Evolutionary conservation across 2,329 filamentous ascomycete genomes (phyloP).

Genomic region (Rhinocladiella mackenziei): DNA sequence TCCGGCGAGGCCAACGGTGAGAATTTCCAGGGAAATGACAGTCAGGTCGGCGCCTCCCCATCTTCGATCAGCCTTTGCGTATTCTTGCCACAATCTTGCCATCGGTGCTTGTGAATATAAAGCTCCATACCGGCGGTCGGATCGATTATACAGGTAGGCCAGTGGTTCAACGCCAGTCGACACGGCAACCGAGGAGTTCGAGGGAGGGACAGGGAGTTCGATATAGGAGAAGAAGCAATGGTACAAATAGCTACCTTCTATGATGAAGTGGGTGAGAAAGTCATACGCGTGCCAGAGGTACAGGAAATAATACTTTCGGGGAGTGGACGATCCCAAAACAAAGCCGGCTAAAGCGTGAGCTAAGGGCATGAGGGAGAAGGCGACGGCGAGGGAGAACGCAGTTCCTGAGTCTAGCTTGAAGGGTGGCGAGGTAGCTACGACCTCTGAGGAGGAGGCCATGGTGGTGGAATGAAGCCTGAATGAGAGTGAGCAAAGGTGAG

Average conservation of each 20-base stretch:
- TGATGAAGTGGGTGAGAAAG: conserved; percentile 81
- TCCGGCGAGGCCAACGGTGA: conserved; percentile 58
- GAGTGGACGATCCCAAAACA: conserved; percentile 52
- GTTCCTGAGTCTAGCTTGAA: conserved; percentile 46
- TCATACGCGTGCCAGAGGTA: conserved; percentile 97
- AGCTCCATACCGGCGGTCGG: conserved; percentile 55
- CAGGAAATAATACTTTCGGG: conserved; percentile 59
- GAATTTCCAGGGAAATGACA: conserved; percentile 56
- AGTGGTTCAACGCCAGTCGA: conserved; percentile 17
- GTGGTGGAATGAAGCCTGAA: not conserved
- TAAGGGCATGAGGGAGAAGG: conserved; percentile 51
- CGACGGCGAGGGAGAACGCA: conserved; percentile 51
- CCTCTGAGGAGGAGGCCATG: conserved; percentile 16
- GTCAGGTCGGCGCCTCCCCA: conserved; percentile 59
- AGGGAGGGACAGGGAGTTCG: conserved; percentile 39
- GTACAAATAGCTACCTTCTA: conserved; percentile 89
- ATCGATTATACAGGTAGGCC: conserved; percentile 52
- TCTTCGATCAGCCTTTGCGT: conserved; percentile 59
- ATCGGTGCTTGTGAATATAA: conserved; percentile 54
- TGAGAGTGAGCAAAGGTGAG: too few relatives aligned
- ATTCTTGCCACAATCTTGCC: conserved; percentile 60
- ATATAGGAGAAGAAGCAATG: conserved; percentile 79
- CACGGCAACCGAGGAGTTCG: conserved; percentile 31
- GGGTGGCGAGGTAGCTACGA: conserved; percentile 12
- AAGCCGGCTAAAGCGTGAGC: conserved; percentile 49